Evolutionary conservation across 306 rosid species (phyloP).

Genomic region (Pterocarpus macrocarpus): DNA sequence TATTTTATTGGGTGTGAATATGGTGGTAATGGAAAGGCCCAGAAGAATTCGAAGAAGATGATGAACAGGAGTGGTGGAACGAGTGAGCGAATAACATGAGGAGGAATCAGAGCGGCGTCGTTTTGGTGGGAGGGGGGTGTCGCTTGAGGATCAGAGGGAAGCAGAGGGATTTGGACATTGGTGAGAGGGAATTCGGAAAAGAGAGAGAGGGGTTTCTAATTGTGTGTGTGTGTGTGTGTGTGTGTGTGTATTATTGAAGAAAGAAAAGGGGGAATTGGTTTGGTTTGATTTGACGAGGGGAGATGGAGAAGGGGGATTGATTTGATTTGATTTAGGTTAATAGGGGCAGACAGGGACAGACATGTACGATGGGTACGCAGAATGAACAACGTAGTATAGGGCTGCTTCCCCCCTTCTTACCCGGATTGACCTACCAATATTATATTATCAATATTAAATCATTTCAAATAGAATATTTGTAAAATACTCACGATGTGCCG

Average conservation of each 20-base stretch:
- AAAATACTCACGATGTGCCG: too few species aligned
- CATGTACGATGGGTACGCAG: too few species aligned
- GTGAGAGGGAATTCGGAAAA: background rate
- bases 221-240: background rate
- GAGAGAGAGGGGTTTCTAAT: background rate
- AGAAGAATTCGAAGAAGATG: background rate
- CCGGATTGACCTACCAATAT: too few species aligned
- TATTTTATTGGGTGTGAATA: constrained; percentile 12
- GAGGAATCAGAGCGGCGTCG: constrained; percentile 51
- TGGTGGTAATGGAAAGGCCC: background rate
- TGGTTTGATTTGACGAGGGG: too few species aligned
- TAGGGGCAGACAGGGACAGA: too few species aligned
- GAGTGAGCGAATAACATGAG: constrained; percentile 38
- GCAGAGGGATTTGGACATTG: constrained; percentile 8
- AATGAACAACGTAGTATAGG: too few species aligned
- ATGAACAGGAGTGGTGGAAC: background rate
- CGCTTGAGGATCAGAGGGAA: constrained; percentile 44
- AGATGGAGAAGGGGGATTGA: too few species aligned
- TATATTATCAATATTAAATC: too few species aligned
- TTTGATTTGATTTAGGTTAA: too few species aligned
- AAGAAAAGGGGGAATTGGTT: background rate
- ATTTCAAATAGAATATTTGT: too few species aligned
- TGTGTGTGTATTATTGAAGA: too few species aligned
- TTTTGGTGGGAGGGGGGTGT: constrained; percentile 44
- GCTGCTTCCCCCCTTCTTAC: too few species aligned